Percentiles rank a stretch among this genome's conserved stretches.
Conservation (phyloP, 768 basidiomycete genomes). For the Phanerochaete sordida region DNA sequence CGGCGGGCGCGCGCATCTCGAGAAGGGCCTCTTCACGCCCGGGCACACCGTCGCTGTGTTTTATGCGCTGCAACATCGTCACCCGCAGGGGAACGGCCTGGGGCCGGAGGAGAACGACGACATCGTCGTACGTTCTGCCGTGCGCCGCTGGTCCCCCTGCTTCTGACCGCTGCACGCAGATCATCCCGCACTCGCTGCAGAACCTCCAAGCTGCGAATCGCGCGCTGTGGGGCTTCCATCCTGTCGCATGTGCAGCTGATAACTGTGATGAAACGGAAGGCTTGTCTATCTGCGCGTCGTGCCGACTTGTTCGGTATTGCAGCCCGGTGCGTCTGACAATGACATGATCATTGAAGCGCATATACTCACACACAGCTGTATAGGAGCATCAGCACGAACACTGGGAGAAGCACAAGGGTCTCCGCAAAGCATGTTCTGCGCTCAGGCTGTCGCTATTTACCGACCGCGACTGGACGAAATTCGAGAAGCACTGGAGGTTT, state of each 20-base stretch:
- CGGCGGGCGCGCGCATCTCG: neutral
- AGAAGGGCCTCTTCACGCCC: neutral
- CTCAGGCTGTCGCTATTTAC: neutral
- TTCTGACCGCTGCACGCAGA: neutral
- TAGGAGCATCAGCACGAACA: neutral
- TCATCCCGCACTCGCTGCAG: constrained; percentile 1
- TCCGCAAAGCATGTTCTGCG: constrained; percentile 5
- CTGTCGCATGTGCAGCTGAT: neutral
- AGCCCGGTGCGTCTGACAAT: neutral
- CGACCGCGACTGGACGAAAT: constrained; percentile 4
- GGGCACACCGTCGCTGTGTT: constrained; percentile 11
- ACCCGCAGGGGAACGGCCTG: neutral
- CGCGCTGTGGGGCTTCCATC: neutral
- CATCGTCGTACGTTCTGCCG: neutral
- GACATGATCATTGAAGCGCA: neutral
- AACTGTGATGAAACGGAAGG: neutral
- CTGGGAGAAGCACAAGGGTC: neutral
- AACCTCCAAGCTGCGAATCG: neutral
- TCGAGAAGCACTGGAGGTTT: neutral
- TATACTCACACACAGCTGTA: neutral
- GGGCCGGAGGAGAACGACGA: constrained; percentile 1
- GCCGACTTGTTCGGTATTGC: constrained; percentile 1
- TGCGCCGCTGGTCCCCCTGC: neutral
- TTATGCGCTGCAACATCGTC: constrained; percentile 6
- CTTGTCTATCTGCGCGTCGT: neutral